Evolutionary conservation across 257 asterid genomes (phyloP).

Genomic region (Solanum megistacrolobum): DNA sequence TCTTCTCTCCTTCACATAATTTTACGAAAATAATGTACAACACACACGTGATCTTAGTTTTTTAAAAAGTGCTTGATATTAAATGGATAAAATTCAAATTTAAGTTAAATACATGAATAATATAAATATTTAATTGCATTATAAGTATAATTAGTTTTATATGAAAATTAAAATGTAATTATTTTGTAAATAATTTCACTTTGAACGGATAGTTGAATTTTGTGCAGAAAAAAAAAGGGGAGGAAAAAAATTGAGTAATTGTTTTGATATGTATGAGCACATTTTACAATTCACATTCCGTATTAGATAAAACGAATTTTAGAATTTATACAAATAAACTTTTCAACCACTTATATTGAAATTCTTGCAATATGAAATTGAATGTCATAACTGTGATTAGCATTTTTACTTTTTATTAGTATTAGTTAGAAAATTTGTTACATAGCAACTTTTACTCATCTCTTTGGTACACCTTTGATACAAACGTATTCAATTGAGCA

Average conservation of each 20-base stretch:
- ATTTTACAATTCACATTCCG: not conserved
- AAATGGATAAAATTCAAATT: not conserved
- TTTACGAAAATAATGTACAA: not conserved
- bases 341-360: not conserved
- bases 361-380: not conserved
- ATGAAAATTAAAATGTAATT: not conserved
- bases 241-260: not conserved
- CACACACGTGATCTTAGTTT: not conserved
- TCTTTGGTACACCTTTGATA: not conserved
- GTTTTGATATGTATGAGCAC: not conserved
- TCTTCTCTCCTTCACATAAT: not conserved
- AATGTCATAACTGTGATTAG: not conserved
- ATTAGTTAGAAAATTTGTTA: not conserved
- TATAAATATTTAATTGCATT: not conserved
- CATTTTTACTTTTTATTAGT: not conserved
- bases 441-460: not conserved
- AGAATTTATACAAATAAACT: not conserved
- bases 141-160: not conserved
- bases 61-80: not conserved
- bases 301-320: not conserved
- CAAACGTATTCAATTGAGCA: not conserved
- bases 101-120: not conserved
- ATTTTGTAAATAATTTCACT: not conserved
- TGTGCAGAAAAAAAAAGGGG: not conserved
- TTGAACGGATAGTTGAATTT: not conserved